Evolutionary conservation across 176 grass and related monocot genomes (phyloP), one percentile per base, ranked within the genome.

Genomic region (Phragmites australis): DNA sequence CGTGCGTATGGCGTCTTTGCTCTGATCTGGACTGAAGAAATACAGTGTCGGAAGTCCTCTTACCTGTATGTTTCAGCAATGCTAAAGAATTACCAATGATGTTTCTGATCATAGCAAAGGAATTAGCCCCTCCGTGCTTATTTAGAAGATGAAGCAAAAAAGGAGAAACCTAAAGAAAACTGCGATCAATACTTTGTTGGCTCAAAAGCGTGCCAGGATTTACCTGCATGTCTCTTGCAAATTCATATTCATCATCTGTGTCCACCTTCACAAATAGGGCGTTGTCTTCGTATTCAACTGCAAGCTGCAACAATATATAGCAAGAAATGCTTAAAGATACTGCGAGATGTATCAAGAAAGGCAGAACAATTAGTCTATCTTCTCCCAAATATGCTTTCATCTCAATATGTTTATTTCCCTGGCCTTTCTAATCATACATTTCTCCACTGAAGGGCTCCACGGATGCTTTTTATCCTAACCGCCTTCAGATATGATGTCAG

Each of bases 151-250:
- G 7, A 15, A 25, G 40, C 11, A 27, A 16, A 51, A 46, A 21
- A 58, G 26, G 4, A 34, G 42, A 59, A 59, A 49, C 0, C 3
- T 66, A 30, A 58, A 81, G 44, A 63, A 58, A 26, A 40, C 14
- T 51, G 2, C 55, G 31, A 47, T 41, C n/a, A 53, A 9, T 60
- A 39, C 1, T 52, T 25, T 34, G 42, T 76, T 53, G 4, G 31
- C 39, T 55, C 3, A 6, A 49, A 50, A 68, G 49, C 14, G 11
- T 37, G 29, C 8, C 53, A 70, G 18, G 15, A 62, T 70, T n/a
- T 87, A 94, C 94, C 96, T 95, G 92, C 96, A 99, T 99, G 76
- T 99, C 96, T 80, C 81, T 91, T 76, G 90, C 83, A 87, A 97
- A 91, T 43, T 97, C 90, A 77, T 87, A 93, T 78, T 97, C 90